Base-by-base conservation (phyloP, 106 monocot genomes). In the Vanilla planifolia region DNA sequence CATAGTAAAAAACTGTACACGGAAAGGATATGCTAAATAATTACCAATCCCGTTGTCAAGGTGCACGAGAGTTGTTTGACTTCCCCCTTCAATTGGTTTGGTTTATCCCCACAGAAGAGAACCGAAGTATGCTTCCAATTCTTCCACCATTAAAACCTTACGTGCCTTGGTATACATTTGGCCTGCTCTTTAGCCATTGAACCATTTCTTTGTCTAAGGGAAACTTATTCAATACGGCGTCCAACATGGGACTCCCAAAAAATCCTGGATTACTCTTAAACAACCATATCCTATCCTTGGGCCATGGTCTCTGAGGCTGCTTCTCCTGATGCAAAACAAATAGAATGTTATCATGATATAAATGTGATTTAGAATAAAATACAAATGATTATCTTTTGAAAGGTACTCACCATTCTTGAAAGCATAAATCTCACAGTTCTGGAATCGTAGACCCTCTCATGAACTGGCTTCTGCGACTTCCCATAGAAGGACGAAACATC, bases 161-260 rank as follows among this genome's bases (percentile, higher is more conserved):
- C 60, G 63, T 43, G 22, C 81, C 81, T 17, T 84, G 72, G 68
- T 80, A 89, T 29, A 96, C 71, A 32, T 44, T 66, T 4, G 75
- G 72, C 39, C 92, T 57, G 30, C 56, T 80, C 58, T 69, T 86
- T 24, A 92, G 72, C 92, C 92, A 92, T 28, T 86, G 82, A 53
- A 92, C 44, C 79, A 92, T 86, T 32, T 92, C 92, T 61, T 58
- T 80, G 64, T 92, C 86, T 69, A 92, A 61, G 23, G 81, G 70
- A 41, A 74, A 70, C 15, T 75, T 78, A 68, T 75, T 71, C 60
- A 96, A 64, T 17, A 90, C 78, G 39, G 81, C 75, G 44, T 96
- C 96, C 62, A 96, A 52, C 96, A 96, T 91, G 9, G 96, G 96
- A 73, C 90, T 91, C 23, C 84, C 96, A 64, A 91, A 77, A 63